phyloP scores from a whole-genome alignment of 2,329 filamentous ascomycete species.

The Sporothrix inflata region DNA sequence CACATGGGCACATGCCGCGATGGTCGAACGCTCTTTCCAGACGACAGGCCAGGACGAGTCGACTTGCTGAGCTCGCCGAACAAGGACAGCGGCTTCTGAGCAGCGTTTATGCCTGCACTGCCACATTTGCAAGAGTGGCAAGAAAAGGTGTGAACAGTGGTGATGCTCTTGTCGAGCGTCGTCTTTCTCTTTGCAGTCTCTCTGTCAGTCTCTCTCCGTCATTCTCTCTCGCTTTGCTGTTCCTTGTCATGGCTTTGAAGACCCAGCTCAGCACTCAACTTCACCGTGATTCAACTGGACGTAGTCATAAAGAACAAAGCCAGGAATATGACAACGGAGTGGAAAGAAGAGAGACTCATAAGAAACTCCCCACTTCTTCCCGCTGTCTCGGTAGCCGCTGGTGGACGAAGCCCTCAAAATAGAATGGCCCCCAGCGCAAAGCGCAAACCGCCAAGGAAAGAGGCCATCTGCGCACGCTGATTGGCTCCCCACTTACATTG shows the following conservation, averaged over 20 bases:
- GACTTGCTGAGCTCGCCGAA: neutral
- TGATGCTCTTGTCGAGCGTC: neutral
- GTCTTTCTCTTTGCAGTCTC: neutral
- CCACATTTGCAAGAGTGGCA: constrained; percentile 1
- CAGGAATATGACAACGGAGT: neutral
- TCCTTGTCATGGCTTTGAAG: neutral
- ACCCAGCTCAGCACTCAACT: too few relatives aligned
- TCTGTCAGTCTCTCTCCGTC: neutral
- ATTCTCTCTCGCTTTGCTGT: neutral
- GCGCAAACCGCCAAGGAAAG: neutral
- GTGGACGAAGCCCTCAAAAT: neutral
- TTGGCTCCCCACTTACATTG: constrained; percentile 24
- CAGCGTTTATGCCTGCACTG: neutral
- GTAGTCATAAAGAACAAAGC: neutral
- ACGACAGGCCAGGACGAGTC: constrained; percentile 13
- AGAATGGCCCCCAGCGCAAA: neutral
- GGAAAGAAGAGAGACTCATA: neutral
- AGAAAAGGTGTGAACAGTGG: neutral
- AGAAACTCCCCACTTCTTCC: neutral
- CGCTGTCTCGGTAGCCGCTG: constrained; percentile 15
- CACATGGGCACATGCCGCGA: neutral
- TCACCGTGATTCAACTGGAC: neutral
- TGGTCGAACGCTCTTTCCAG: neutral
- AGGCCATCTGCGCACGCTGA: neutral
- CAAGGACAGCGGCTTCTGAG: neutral